Evolutionary conservation across 306 rosid genomes (phyloP), one percentile per base, ranked within the genome.

Genomic region (Elaeagnus macrophylla): DNA sequence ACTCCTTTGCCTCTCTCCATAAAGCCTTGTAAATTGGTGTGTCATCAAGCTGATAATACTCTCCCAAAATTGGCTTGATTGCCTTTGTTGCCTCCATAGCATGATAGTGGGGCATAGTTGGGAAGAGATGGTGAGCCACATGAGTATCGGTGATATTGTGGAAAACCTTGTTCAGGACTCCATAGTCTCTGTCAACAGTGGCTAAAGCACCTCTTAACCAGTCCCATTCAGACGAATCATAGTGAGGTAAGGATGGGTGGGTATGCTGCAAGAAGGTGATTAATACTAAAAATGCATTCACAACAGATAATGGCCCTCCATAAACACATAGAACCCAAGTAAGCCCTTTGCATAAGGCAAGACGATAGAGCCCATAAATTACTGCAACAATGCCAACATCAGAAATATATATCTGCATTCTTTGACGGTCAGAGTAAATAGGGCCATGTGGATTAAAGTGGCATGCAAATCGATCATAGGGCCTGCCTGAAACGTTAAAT

Each of bases 131-230:
- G 79, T 91, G 97, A 1, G 97, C 85, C 15, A 91, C 95, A 45
- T 91, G 97, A 35, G 97, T 91, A 72, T 91, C 97, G 0, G 97
- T 91, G 51, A 91, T 91, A 56, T 91, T 82, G 35, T 91, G 97
- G 83, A 91, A 91, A 17, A 91, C 83, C 85, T 80, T 86, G 88
- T 91, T 86, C 60, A 91, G 62, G 44, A 91, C 60, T 8, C 97
- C 97, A 36, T 91, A 91, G 60, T 87, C 95, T 53, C 97, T 74
- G 67, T 86, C 97, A 5, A 86, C 93, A 0, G 96, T 91, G 6
- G 97, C 94, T 57, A 91, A 59, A 7, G 97, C 97, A 67, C 97
- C 96, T 59, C 83, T 83, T 39, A 91, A 41, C 97, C 97, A 91
- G 66, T 86, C 93, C 97, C 97, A 91, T 68, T 91, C 97, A 0